These are phyloP conservation scores for Pezizomycotina sp. DNA, from an alignment of 2,329 filamentous ascomycete genomes.

Conservation along the genomic window DNA sequence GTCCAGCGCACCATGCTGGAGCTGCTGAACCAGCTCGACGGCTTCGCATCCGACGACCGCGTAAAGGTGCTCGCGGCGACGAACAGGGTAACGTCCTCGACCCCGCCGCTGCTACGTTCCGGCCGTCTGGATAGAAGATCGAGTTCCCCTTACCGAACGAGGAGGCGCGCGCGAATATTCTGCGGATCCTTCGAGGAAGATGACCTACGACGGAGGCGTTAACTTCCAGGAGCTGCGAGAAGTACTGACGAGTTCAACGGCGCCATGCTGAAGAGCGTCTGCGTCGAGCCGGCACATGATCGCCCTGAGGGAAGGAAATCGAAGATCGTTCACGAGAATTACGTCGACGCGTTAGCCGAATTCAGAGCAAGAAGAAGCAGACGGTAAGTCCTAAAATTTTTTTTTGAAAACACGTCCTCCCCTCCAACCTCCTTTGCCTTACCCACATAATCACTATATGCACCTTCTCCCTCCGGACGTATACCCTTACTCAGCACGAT, in stretches of 20 bases:
- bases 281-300: conserved; percentile 98
- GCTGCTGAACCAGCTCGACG: conserved; percentile 92
- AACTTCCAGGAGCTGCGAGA: conserved; percentile 93
- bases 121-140: conserved; percentile 87
- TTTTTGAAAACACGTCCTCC: no score
- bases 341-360: conserved; percentile 94
- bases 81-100: conserved; percentile 84
- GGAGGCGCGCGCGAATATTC: conserved; percentile 88
- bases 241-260: conserved; percentile 98
- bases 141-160: conserved; percentile 97
- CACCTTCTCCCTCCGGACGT: no score
- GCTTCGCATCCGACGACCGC: conserved; percentile 88
- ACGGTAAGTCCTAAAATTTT: conserved; percentile 37
- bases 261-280: conserved; percentile 94
- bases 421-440: no score
- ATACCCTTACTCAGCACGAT: no score
- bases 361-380: conserved; percentile 92
- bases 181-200: conserved; percentile 96
- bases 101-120: conserved; percentile 77
- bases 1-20: conserved; percentile 98
- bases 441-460: no score
- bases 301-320: conserved; percentile 82
- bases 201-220: conserved; percentile 82
- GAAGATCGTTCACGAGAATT: conserved; percentile 96
- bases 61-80: conserved; percentile 94